phyloP scores from a whole-genome alignment of 139 green algal genomes.

The Chlamydomonas asymmetrica region DNA sequence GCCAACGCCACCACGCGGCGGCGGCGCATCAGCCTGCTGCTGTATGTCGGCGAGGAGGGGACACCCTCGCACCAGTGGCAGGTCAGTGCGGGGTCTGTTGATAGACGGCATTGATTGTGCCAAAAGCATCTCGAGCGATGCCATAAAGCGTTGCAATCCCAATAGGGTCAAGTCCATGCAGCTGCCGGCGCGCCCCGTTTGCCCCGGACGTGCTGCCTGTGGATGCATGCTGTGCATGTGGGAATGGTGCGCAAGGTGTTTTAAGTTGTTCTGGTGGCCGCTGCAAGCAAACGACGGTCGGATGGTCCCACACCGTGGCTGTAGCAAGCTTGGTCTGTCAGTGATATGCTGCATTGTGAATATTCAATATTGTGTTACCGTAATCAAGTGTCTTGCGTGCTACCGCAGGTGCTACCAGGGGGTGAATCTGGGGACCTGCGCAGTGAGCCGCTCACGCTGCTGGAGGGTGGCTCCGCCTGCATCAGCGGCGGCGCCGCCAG shows the following conservation, averaged over 20 bases:
- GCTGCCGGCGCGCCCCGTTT: not conserved
- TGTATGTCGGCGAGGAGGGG: constrained; percentile 29
- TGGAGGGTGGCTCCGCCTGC: constrained; percentile 11
- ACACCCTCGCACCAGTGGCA: constrained; percentile 7
- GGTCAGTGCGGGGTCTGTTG: constrained; percentile 4
- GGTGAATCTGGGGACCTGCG: constrained; percentile 37
- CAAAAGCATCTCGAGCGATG: no score
- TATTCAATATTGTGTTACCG: not conserved
- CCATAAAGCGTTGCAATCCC: not conserved
- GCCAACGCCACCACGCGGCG: not conserved
- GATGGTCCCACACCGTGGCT: not conserved
- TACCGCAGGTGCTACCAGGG: constrained; percentile 3
- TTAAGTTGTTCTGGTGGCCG: not conserved
- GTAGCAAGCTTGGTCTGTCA: not conserved
- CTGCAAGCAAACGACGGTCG: not conserved
- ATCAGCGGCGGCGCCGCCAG: not conserved
- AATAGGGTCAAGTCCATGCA: not conserved
- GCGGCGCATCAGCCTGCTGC: constrained; percentile 15
- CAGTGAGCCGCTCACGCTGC: constrained; percentile 9
- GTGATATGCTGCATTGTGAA: not conserved
- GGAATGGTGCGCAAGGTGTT: not conserved
- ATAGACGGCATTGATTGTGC: not conserved
- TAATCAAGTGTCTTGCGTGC: no score
- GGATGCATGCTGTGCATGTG: not conserved
- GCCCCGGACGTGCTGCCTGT: not conserved